Conservation (phyloP, 495 filamentous ascomycete species). For the Xylaria longipes region DNA sequence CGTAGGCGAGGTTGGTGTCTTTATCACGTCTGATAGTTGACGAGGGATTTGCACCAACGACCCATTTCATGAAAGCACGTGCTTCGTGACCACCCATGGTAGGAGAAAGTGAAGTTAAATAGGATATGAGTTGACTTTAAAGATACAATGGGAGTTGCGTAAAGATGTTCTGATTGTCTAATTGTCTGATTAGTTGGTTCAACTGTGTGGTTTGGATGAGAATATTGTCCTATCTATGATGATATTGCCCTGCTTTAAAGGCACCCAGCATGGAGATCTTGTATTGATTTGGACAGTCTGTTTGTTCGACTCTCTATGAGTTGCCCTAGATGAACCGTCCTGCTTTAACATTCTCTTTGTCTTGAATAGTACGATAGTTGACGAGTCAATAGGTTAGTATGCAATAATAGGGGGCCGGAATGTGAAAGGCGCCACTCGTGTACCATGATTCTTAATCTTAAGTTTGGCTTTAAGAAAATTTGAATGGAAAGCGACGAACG, state of each 20-base stretch:
- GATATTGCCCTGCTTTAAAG: not conserved
- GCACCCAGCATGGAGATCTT: not conserved
- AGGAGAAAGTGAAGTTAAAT: not conserved
- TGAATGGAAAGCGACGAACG: not conserved
- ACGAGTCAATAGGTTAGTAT: not conserved
- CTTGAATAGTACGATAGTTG: not conserved
- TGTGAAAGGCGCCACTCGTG: not conserved
- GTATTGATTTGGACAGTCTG: not conserved
- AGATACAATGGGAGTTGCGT: not conserved
- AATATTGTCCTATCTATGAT: not conserved
- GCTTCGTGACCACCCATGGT: slow-evolving; percentile 10
- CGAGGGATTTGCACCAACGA: not conserved
- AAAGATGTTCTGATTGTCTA: not conserved
- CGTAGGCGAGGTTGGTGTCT: not conserved
- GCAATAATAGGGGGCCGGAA: not conserved
- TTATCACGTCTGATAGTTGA: slow-evolving; percentile 11
- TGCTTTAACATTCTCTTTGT: not conserved
- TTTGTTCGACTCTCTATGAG: not conserved
- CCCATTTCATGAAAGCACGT: slow-evolving; percentile 15
- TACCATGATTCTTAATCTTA: not conserved
- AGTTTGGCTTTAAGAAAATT: not conserved
- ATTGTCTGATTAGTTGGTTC: not conserved
- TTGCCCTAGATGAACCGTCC: not conserved
- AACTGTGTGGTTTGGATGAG: not conserved
- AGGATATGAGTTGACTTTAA: not conserved